These are phyloP conservation scores for Cladosporium colombiae DNA, from an alignment of 2,329 filamentous ascomycete genomes.

Conservation along the genomic window DNA sequence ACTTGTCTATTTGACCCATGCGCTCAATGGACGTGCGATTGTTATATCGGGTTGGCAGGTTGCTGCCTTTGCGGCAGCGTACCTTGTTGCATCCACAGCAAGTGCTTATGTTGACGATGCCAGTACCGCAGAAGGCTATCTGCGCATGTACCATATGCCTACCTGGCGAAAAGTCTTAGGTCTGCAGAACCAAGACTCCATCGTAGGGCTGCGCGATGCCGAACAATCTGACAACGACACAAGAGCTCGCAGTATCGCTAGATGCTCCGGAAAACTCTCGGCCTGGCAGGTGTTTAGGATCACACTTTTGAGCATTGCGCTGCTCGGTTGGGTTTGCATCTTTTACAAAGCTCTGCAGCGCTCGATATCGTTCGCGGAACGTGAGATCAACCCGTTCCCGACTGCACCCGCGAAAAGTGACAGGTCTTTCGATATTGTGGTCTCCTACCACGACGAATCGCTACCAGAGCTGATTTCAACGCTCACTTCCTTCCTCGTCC, in stretches of 20 bases:
- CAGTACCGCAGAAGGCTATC: neutral
- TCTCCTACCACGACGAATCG: slow-evolving; percentile 24
- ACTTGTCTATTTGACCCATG: slow-evolving; percentile 1
- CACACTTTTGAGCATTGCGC: neutral
- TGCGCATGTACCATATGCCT: slow-evolving; percentile 1
- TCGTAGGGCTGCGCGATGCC: slow-evolving; percentile 5
- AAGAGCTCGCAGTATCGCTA: neutral
- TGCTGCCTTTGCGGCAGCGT: slow-evolving; percentile 9
- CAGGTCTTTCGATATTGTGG: slow-evolving; percentile 20
- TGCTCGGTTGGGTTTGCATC: slow-evolving; percentile 5
- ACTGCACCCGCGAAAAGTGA: neutral
- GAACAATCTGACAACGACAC: neutral
- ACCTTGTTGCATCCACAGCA: slow-evolving; percentile 1
- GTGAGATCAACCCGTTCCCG: slow-evolving; percentile 1
- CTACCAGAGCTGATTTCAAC: slow-evolving; percentile 17
- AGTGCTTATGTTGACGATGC: slow-evolving; percentile 5
- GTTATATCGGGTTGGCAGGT: slow-evolving; percentile 14
- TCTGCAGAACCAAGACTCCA: neutral
- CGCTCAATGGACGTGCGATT: neutral
- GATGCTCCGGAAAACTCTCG: slow-evolving; percentile 3
- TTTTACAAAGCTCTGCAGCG: slow-evolving; percentile 9
- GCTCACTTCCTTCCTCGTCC: slow-evolving; percentile 17
- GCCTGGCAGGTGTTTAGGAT: slow-evolving; percentile 9
- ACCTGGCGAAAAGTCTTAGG: slow-evolving; percentile 14
- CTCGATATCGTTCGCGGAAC: neutral